Evolutionary conservation across 1,284 basidiomycete species (phyloP).

Genomic region (Termitomyces sp.): DNA sequence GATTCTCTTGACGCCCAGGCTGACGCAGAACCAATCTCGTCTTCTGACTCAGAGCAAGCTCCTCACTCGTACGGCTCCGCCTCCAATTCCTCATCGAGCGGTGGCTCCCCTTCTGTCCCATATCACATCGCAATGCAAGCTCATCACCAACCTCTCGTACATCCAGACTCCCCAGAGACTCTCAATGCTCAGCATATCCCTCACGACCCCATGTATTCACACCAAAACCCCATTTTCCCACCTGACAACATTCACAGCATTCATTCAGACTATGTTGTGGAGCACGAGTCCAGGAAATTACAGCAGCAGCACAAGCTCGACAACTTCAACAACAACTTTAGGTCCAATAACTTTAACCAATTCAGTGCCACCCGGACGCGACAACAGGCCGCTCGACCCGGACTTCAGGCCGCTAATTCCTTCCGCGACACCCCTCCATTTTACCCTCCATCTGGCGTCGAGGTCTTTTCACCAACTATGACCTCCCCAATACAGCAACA

Average conservation of each 20-base stretch:
- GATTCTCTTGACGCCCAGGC: constrained; percentile 76
- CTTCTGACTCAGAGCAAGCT: constrained; percentile 49
- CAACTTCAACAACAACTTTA: constrained; percentile 31
- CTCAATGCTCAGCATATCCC: constrained; percentile 33
- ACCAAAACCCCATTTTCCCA: constrained; percentile 27
- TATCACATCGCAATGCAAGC: constrained; percentile 47
- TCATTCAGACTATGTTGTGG: constrained; percentile 29
- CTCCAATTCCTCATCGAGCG: constrained; percentile 44
- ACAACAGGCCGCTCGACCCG: constrained; percentile 28
- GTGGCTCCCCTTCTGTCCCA: constrained; percentile 49
- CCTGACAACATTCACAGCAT: constrained; percentile 30
- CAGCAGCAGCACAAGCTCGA: constrained; percentile 37
- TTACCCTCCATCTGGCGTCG: constrained; percentile 26
- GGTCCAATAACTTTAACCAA: constrained; percentile 33
- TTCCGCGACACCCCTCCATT: constrained; percentile 27
- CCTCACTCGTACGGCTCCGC: constrained; percentile 42
- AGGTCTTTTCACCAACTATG: constrained; percentile 33
- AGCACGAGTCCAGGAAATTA: constrained; percentile 34
- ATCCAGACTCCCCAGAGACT: constrained; percentile 45
- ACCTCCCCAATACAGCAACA: constrained; percentile 35
- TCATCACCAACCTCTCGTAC: constrained; percentile 37
- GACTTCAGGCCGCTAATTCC: constrained; percentile 13
- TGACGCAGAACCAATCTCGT: constrained; percentile 63
- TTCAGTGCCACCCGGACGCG: constrained; percentile 36
- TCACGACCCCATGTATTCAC: constrained; percentile 25